A percentile compares a stretch with the other conserved stretches of the same genome.
Conservation (phyloP, 2,329 filamentous ascomycete species). For the Epichloe uncinata region DNA sequence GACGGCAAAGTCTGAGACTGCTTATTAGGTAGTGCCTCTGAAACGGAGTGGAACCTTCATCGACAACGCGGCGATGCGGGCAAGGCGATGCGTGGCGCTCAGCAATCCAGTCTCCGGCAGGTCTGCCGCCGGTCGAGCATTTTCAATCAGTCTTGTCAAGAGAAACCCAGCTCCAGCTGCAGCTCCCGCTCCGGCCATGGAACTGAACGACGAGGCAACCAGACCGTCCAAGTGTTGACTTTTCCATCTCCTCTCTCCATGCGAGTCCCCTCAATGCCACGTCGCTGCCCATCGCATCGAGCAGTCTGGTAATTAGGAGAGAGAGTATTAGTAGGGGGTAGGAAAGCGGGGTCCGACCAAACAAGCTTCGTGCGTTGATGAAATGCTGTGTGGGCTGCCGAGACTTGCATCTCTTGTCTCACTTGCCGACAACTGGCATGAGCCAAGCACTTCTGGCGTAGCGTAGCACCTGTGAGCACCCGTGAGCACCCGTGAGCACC, state of each 20-base stretch:
- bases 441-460: neutral
- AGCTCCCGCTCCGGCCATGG: neutral
- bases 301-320: too few relatives aligned
- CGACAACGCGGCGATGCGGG: neutral
- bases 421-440: neutral
- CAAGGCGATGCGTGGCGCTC: neutral
- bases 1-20: constrained; percentile 3
- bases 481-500: too few relatives aligned
- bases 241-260: too few relatives aligned
- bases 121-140: too few relatives aligned
- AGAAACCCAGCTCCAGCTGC: neutral
- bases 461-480: too few relatives aligned
- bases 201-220: neutral
- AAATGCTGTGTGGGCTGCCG: constrained; percentile 1
- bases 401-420: neutral
- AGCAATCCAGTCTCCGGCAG: constrained; percentile 1
- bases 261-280: neutral
- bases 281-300: neutral
- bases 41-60: neutral
- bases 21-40: neutral
- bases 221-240: too few relatives aligned
- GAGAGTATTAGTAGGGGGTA: too few relatives aligned
- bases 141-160: neutral
- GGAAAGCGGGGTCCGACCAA: neutral
- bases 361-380: neutral